Evolutionary conservation across 176 grass and related monocot species (phyloP).

Genomic region (Eragrostis curvula): DNA sequence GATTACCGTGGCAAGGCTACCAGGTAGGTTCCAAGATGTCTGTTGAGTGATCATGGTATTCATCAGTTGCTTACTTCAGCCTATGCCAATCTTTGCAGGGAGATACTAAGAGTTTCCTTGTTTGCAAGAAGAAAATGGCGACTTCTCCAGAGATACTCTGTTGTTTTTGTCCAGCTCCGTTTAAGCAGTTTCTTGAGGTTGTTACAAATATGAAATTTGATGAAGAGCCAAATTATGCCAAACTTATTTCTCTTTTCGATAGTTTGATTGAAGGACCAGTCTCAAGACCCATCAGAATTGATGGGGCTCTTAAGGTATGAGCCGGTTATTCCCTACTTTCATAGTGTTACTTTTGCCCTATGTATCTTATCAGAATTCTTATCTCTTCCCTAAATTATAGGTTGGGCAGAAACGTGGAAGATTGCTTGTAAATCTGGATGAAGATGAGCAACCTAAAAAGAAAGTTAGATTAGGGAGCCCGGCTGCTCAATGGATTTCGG

Average conservation of each 20-base stretch:
- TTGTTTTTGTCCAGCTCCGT: constrained; percentile 85
- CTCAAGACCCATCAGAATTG: constrained; percentile 86
- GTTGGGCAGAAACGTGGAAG: constrained; percentile 96
- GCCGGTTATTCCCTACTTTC: constrained; percentile 10
- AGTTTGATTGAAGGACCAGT: constrained; percentile 73
- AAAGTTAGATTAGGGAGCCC: constrained; percentile 87
- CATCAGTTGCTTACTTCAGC: background rate
- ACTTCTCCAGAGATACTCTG: constrained; percentile 78
- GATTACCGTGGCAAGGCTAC: constrained; percentile 97
- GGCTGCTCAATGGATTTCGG: constrained; percentile 91
- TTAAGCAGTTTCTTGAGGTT: constrained; percentile 88
- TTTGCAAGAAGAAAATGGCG: constrained; percentile 98
- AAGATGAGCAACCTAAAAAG: constrained; percentile 92
- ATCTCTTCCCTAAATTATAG: constrained; percentile 43
- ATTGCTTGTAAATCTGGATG: constrained; percentile 75
- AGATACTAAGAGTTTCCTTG: constrained; percentile 94
- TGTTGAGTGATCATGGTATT: constrained; percentile 17
- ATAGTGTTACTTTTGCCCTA: constrained; percentile 39
- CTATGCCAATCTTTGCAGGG: constrained; percentile 66
- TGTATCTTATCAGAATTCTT: constrained; percentile 6
- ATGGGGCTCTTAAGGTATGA: constrained; percentile 91
- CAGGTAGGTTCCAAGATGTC: constrained; percentile 65
- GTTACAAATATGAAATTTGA: constrained; percentile 97
- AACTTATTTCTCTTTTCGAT: constrained; percentile 89
- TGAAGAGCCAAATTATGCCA: constrained; percentile 93